phyloP scores from a whole-genome alignment of 192 early-diverging fungal genomes.

The Chytriomyces confervae region DNA sequence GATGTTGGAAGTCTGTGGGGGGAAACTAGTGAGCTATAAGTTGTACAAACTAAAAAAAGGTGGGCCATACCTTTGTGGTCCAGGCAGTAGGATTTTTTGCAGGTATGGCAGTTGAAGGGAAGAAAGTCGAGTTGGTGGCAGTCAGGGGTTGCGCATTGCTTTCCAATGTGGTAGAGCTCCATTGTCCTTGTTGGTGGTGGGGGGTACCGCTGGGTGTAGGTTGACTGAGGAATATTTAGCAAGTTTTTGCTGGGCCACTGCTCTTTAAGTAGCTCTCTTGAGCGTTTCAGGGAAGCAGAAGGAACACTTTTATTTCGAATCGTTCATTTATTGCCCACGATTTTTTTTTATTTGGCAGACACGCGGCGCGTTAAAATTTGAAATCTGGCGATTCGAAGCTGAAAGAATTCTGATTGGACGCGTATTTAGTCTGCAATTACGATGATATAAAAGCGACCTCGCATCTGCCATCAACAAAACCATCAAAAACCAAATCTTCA shows the following conservation, averaged over 20 bases:
- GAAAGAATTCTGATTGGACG: too few relatives aligned
- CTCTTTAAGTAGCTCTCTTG: too few relatives aligned
- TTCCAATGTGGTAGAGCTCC: conserved; percentile 34
- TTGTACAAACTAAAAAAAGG: not conserved
- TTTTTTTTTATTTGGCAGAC: too few relatives aligned
- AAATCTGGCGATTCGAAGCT: too few relatives aligned
- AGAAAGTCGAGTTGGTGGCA: conserved; percentile 45
- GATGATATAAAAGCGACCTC: not conserved
- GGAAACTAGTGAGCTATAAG: not conserved
- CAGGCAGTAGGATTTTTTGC: conserved; percentile 22
- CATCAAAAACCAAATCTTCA: not conserved
- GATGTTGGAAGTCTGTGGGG: conserved; percentile 11
- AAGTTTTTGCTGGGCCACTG: too few relatives aligned
- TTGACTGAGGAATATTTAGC: too few relatives aligned
- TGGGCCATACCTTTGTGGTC: conserved; percentile 8
- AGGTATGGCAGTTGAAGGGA: conserved; percentile 36
- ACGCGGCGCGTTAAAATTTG: too few relatives aligned
- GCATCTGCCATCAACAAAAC: not conserved
- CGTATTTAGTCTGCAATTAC: too few relatives aligned
- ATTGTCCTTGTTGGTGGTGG: not conserved
- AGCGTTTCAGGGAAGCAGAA: too few relatives aligned
- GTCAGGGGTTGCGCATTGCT: conserved; percentile 35
- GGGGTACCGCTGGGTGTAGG: too few relatives aligned
- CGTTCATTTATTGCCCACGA: too few relatives aligned
- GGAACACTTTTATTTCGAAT: too few relatives aligned